Evolutionary conservation across 192 early-diverging fungal species (phyloP), one percentile per base, ranked within the genome.

Genomic region (Gorgonomyces haynaldii): DNA sequence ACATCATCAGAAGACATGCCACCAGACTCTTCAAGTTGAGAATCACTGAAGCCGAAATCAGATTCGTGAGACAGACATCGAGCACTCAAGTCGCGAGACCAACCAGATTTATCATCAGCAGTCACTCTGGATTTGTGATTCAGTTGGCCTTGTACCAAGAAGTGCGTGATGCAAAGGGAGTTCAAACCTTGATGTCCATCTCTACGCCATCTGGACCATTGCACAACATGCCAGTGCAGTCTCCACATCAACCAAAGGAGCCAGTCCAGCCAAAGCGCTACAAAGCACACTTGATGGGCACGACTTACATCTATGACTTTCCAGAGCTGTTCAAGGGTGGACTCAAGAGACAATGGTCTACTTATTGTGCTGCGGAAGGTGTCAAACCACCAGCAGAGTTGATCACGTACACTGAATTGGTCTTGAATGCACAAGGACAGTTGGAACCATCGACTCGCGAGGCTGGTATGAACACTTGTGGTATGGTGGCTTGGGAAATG

Each of bases 281-380:
- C 76, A 90, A 91, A 76, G 92, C 95, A 27, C 95, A 98, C 53
- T 69, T 96, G 43, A 84, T 95, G 81, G 91, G 90, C 45, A 98
- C 95, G 2, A 96, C 92, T 9, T 98, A 95, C 51, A 88, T 96
- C 23, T 98, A 98, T 63, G 95, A 98, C 61, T 98, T 96, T 77
- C 89, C 91, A 12, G 92, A 93, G 41, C 77, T 98, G 52, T 96
- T 98, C 84, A 75, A 84, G 23, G 81, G 90, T 55, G 82, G 86
- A 1, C 62, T 88, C 28, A 81, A 89, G 36, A 76, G 81, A 38
- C 65, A 73, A 45, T 98, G 95, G 95, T 65, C 58, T 12, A 51
- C 24, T 37, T n/a, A n/a, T n/a, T n/a, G n/a, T n/a, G n/a, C n/a
- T n/a, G 53, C 32, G 17, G 52, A 37, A 15, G 54, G 52, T 2